Evolutionary conservation across 257 asterid genomes (phyloP).

Genomic region (Petrea volubilis): DNA sequence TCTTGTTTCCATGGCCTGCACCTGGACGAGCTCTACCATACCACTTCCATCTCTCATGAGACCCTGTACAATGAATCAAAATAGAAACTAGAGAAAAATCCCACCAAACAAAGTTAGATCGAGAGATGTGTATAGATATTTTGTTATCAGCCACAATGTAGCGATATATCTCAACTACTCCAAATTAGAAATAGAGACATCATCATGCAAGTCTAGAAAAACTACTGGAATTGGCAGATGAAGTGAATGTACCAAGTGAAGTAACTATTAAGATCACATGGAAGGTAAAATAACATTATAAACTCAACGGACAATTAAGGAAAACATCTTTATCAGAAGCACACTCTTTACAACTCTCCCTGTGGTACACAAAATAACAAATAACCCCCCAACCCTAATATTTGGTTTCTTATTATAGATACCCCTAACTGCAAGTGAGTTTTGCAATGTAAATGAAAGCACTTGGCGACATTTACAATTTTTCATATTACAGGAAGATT

Average conservation of each 20-base stretch:
- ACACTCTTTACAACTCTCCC: too few relatives aligned
- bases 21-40: constrained; percentile 92
- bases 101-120: constrained; percentile 47
- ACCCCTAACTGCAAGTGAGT: too few relatives aligned
- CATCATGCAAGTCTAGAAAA: not conserved
- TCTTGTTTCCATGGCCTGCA: constrained; percentile 68
- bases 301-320: constrained; percentile 4
- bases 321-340: too few relatives aligned
- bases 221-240: not conserved
- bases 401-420: too few relatives aligned
- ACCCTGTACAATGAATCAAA: constrained; percentile 59
- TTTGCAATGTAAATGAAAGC: too few relatives aligned
- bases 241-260: not conserved
- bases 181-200: constrained; percentile 23
- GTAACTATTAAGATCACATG: too few relatives aligned
- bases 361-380: too few relatives aligned
- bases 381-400: too few relatives aligned
- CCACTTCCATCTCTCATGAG: constrained; percentile 96
- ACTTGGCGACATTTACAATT: too few relatives aligned
- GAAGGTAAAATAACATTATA: too few relatives aligned
- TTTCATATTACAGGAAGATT: too few relatives aligned
- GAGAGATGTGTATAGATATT: constrained; percentile 6
- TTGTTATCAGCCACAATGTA: constrained; percentile 32
- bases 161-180: constrained; percentile 22
- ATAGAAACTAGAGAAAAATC: constrained; percentile 40